These are phyloP conservation scores for Cornus kousa DNA, from an alignment of 148 eudicot genomes.

Conservation along the genomic window DNA sequence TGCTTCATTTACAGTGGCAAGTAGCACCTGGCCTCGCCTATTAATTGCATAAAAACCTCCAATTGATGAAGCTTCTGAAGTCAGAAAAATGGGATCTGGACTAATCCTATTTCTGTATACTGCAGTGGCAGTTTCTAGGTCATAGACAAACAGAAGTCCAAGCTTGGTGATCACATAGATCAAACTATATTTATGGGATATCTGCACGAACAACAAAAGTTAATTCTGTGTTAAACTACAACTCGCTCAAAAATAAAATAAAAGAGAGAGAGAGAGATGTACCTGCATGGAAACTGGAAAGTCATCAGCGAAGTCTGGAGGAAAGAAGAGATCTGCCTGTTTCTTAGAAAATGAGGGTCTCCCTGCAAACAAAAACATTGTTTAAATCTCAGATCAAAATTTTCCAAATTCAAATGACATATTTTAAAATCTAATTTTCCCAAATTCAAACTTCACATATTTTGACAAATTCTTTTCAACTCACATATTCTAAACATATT, in stretches of 20 bases:
- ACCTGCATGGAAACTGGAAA: constrained; percentile 96
- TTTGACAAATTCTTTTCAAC: too few relatives aligned
- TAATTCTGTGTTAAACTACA: background rate
- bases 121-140: constrained; percentile 81
- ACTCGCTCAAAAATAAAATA: too few relatives aligned
- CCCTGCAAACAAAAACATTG: constrained; percentile 35
- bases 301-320: constrained; percentile 86
- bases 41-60: constrained; percentile 90
- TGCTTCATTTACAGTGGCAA: constrained; percentile 79
- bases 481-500: too few relatives aligned
- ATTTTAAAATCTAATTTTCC: too few relatives aligned
- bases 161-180: constrained; percentile 82
- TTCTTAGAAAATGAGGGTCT: constrained; percentile 73
- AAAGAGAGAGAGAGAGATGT: too few relatives aligned
- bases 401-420: too few relatives aligned
- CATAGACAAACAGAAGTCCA: constrained; percentile 84
- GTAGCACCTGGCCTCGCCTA: constrained; percentile 78
- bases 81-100: constrained; percentile 82
- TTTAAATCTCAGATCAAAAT: too few relatives aligned
- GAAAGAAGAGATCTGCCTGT: constrained; percentile 87
- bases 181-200: constrained; percentile 68
- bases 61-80: constrained; percentile 69
- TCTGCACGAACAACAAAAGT: constrained; percentile 35
- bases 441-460: too few relatives aligned
- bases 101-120: constrained; percentile 84